Base-by-base conservation (phyloP, 225 moss, liverwort and hornwort genomes). In the Anthoceros angustus region DNA sequence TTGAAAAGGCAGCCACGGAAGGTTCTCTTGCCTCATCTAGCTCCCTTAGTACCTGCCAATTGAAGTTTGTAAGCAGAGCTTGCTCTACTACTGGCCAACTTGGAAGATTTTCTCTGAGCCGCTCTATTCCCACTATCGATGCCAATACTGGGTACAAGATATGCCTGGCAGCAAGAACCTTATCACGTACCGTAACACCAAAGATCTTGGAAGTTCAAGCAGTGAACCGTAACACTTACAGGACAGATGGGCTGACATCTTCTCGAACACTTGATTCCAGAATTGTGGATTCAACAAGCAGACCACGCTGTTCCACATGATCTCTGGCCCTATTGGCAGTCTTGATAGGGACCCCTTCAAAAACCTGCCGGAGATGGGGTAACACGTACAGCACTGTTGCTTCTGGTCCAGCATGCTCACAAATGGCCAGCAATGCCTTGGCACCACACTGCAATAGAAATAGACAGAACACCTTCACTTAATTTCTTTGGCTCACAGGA, bases 81-180 rank as follows among this genome's bases (percentile, higher is more conserved):
- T 87, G 89, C 70, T 90, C 89, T 77, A 87, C 68, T 25, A 87
- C 64, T 12, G 87, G 79, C 89, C 89, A 90, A 40, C 84, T 83
- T 41, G 78, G 74, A 68, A 87, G 74, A 70, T 76, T 72, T 72
- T 90, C 79, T 70, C 87, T 86, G 62, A 90, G 77, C 69, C 78
- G 79, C 77, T 90, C 87, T 63, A 90, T 81, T 70, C 89, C 89
- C 72, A 90, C 74, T 24, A 87, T 75, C 60, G 78, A 77, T 42
- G 81, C 89, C 63, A 90, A 70, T 61, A 80, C 86, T 64, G 87
- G 81, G 66, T 90, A 90, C 73, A 90, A 76, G 72, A 80, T 87
- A 77, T 87, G 71, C 74, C 89, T 89, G 21, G 2, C 50, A 16
- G 21, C 50, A 55, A 55, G 21, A 21, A 55, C 5, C 21, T 15